Conservation (phyloP, 2,329 filamentous ascomycete species). For the Colletotrichum zoysiae region DNA sequence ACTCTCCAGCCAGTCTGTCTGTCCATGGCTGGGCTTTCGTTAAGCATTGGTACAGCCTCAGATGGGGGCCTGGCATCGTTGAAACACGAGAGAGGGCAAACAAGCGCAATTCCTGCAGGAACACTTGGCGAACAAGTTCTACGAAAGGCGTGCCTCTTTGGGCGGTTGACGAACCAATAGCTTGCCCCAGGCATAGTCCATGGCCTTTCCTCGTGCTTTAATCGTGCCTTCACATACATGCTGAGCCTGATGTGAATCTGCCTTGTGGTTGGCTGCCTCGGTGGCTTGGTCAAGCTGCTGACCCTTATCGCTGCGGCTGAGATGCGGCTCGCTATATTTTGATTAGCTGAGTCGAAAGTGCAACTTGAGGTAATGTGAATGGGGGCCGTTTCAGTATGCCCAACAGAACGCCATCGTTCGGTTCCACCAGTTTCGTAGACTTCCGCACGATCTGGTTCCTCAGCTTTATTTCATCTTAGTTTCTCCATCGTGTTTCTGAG, state of each 20-base stretch:
- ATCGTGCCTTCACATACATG: not conserved
- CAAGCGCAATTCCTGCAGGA: not conserved
- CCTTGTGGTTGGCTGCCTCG: constrained; percentile 17
- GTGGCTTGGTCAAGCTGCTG: constrained; percentile 3
- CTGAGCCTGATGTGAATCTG: not conserved
- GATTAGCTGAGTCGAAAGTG: not conserved
- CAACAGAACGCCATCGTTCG: not conserved
- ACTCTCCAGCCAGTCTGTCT: not conserved
- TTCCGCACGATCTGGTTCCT: no score
- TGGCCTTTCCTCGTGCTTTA: not conserved
- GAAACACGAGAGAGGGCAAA: not conserved
- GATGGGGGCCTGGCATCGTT: not conserved
- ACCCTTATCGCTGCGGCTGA: constrained; percentile 26
- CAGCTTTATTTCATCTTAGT: no score
- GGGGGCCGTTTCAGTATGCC: not conserved
- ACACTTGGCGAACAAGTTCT: not conserved
- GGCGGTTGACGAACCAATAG: not conserved
- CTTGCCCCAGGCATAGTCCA: not conserved
- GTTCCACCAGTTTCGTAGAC: not conserved
- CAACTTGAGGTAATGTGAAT: not conserved
- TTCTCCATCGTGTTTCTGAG: not conserved
- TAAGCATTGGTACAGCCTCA: not conserved
- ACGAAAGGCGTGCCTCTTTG: not conserved
- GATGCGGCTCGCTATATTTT: not conserved
- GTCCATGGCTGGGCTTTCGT: not conserved